Base-by-base conservation (phyloP, 2,329 filamentous ascomycete species). In the Neophaeococcomyces mojaviensis region DNA sequence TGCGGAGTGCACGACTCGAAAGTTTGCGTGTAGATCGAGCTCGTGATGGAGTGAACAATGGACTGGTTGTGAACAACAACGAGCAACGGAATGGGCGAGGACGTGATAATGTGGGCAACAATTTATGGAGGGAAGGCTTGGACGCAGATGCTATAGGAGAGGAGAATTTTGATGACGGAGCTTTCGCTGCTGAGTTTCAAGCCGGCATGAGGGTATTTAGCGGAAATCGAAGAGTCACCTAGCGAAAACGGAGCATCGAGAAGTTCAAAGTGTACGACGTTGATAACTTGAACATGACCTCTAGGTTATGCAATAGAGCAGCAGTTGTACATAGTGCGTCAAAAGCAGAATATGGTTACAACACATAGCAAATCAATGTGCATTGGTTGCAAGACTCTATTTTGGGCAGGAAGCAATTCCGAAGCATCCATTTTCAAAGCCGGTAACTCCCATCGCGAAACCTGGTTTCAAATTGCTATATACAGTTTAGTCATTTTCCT, bases 121-220 rank as follows among this genome's bases (percentile, higher is more conserved):
- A 39, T 40, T 36, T 16, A 6, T 57, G 55, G 55, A 50, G 52
- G 26, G 54, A 56, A 28, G 53, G 55, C 13, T 49, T 55, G 6
- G 49, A 55, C 26, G 54, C 47, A 10, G 54, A 56, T 34, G 41
- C 51, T 12, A 49, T 58, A 16, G 55, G 55, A 20, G 54, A 57
- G 18, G 55, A 58, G 46, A 57, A 49, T 42, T 51, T 45, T 42
- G 36, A 38, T 36, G 46, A 46, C 19, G 32, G 5, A 10, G 10
- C 41, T 8, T 13, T 10, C 12, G 7, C 35, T 12, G 12, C n/a
- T 9, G 22, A 15, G 9, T 20, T 38, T 19, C 24, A 18, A 39
- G 33, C n/a, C 5, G 7, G 36, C 12, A 15, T 39, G 18, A 7
- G 19, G 20, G 36, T 28, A 2, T 6, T 39, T 10, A 39, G 43